A percentile compares a stretch with the other conserved stretches of the same genome.
These are phyloP conservation scores for Draba incana DNA, from an alignment of 345 rosid species.

Conservation along the genomic window DNA sequence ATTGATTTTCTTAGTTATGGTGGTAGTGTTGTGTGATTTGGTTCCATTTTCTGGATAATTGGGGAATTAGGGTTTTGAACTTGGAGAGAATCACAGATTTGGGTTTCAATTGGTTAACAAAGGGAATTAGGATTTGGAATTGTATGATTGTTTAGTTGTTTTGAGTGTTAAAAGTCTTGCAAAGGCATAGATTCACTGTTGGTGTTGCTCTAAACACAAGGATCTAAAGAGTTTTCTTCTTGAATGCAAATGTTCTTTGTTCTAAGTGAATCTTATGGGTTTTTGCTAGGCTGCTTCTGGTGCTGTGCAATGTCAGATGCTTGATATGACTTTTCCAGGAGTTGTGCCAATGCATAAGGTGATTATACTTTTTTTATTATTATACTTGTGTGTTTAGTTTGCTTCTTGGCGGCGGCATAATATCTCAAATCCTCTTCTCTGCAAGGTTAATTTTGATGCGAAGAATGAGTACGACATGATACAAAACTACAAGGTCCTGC, in stretches of 20 bases:
- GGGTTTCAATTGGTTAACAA: not conserved
- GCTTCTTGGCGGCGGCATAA: not conserved
- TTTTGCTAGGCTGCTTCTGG: constrained; percentile 83
- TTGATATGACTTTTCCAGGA: constrained; percentile 94
- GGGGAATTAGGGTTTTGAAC: not conserved
- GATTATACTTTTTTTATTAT: not conserved
- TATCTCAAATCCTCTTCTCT: constrained; percentile 17
- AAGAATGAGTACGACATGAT: constrained; percentile 92
- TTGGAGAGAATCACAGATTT: constrained; percentile 1
- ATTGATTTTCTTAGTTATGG: not conserved
- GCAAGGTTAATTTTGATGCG: constrained; percentile 92
- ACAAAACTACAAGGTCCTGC: constrained; percentile 95
- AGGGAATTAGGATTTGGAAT: not conserved
- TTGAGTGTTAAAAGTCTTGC: constrained; percentile 5
- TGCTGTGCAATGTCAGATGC: constrained; percentile 97
- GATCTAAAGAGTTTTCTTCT: not conserved
- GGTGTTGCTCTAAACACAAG: constrained; percentile 2
- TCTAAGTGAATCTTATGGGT: not conserved
- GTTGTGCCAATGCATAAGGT: constrained; percentile 98
- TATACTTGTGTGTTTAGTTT: not conserved
- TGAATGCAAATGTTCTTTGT: not conserved
- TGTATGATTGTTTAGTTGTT: constrained; percentile 1
- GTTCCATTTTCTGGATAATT: not conserved
- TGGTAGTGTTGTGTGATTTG: constrained; percentile 4
- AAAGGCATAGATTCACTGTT: constrained; percentile 18